Evolutionary conservation across 305 asterid genomes (phyloP).

Genomic region (Rubia balearica): DNA sequence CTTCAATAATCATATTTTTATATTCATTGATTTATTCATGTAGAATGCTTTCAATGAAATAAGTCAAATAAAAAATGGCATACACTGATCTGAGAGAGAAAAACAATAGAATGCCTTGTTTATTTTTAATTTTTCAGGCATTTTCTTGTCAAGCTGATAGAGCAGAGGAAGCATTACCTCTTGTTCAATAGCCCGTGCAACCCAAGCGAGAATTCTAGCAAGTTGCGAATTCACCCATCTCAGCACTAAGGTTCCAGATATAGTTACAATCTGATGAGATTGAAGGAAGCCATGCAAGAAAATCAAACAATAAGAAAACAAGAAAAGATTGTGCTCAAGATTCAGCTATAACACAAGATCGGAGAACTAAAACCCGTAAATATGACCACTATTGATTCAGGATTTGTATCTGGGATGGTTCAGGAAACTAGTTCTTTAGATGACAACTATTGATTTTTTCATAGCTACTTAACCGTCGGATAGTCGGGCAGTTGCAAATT

Average conservation of each 20-base stretch:
- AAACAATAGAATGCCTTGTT: neutral
- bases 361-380: neutral
- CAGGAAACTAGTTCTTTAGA: no score
- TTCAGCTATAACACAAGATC: neutral
- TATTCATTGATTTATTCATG: neutral
- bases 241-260: slow-evolving; percentile 92
- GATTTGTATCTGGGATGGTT: neutral
- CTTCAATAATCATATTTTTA: neutral
- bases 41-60: neutral
- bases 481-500: no score
- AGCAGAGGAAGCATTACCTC: slow-evolving; percentile 49
- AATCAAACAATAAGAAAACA: no score
- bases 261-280: slow-evolving; percentile 58
- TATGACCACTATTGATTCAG: neutral
- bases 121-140: neutral
- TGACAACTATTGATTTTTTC: no score
- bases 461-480: no score
- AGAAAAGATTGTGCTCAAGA: neutral
- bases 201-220: slow-evolving; percentile 83
- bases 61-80: no score
- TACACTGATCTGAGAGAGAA: no score
- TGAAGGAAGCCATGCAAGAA: slow-evolving; percentile 18
- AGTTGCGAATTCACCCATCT: slow-evolving; percentile 98
- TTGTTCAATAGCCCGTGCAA: slow-evolving; percentile 88
- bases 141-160: neutral